Base-by-base conservation (phyloP, 1,284 basidiomycete genomes). In the Malassezia equina region DNA sequence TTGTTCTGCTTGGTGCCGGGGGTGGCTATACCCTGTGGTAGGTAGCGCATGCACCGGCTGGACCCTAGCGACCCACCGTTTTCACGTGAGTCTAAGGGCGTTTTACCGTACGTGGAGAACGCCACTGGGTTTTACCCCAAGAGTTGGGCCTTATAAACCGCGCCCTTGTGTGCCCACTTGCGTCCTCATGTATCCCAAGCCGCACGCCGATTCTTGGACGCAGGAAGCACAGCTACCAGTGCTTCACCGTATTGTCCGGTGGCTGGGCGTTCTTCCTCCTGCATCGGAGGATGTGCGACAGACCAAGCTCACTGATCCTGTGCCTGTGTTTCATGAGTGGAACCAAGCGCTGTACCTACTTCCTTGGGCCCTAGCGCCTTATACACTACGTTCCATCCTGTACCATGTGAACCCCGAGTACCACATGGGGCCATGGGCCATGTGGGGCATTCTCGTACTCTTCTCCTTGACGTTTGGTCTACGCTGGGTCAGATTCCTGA, bases 391-490 rank as follows among this genome's bases (percentile, higher is more conserved):
- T 9, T 24, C 33, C n/a, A 13, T 24, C 6, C 46, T 43, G 17
- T 55, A 47, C 29, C 7, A 47, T 34, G 28, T 46, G 17, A n/a
- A 27, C 12, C 23, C 23, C 1, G 32, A 46, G 21, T 40, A 29
- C 29, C 49, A 21, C 3, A 19, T 36, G 17, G 39, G 19, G 11
- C 31, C 7, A 2, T 47, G 33, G 43, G 23, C 41, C 19, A 47
- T 51, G 41, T 55, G 47, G 47, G 41, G 9, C 4, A 9, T 39
- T 27, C 36, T 56, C 5, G 43, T 46, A 6, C 7, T 33, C 15
- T 55, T 49, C 32, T 42, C 47, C 5, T 17, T 56, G 7, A 6
- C 40, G 1, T 47, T 57, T 45, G 45, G 36, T 8, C 28, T 52
- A 11, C 39, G 7, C 4, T 36, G 34, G 42, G 23, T 44, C 15